Conservation (phyloP, 2,329 filamentous ascomycete species). For the Colletotrichum sp. region DNA sequence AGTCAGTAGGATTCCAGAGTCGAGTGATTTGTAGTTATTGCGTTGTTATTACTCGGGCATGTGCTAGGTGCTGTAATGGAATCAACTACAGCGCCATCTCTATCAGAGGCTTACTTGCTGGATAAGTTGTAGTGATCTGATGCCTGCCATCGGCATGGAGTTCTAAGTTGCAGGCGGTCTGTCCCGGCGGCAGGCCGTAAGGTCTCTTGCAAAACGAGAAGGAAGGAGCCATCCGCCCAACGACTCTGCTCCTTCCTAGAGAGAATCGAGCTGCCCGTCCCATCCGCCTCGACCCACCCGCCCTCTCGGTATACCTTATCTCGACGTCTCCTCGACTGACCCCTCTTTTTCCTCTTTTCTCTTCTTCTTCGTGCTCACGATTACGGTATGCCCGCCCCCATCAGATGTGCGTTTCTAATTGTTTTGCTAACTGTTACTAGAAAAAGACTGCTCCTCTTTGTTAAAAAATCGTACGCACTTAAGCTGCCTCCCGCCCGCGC, state of each 20-base stretch:
- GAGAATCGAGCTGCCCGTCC: not conserved
- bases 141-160: too few species aligned
- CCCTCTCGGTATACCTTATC: not conserved
- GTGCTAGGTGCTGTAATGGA: too few species aligned
- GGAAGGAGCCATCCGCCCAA: not conserved
- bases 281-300: not conserved
- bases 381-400: not conserved
- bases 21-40: too few species aligned
- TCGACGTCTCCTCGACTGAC: not conserved
- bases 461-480: not conserved
- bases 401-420: not conserved
- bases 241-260: not conserved
- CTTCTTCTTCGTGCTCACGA: not conserved
- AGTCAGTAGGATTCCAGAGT: too few species aligned
- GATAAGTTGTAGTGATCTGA: too few species aligned
- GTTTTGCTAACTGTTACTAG: not conserved
- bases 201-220: not conserved
- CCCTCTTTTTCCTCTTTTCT: not conserved
- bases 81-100: too few species aligned
- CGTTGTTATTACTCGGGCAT: too few species aligned
- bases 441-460: fast-evolving
- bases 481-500: too few species aligned
- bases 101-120: too few species aligned
- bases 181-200: not conserved
- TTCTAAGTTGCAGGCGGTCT: too few species aligned